A percentile compares a stretch with the other conserved stretches of the same genome.
phyloP scores from a whole-genome alignment of 345 rosid species.

The Litchi chinensis region DNA sequence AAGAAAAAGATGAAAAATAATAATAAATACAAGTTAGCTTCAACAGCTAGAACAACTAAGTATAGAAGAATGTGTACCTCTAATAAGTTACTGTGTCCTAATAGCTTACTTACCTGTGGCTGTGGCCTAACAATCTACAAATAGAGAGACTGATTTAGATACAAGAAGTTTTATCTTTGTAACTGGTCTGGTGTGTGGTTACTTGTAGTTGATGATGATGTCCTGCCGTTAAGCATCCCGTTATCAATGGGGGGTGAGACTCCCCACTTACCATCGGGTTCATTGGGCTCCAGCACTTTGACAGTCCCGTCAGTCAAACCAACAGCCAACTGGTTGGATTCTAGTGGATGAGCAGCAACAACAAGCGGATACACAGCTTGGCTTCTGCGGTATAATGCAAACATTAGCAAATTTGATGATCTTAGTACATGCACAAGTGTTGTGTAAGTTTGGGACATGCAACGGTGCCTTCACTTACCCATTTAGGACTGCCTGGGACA shows the following conservation, averaged over 20 bases:
- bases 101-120: conserved; percentile 20
- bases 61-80: conserved; percentile 37
- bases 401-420: not conserved
- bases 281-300: conserved; percentile 73
- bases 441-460: not conserved
- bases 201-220: conserved; percentile 78
- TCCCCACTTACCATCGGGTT: conserved; percentile 81
- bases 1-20: not conserved
- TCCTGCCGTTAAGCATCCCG: conserved; percentile 57
- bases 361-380: conserved; percentile 67
- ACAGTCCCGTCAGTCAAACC: conserved; percentile 75
- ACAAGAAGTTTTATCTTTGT: conserved; percentile 52
- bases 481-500: conserved; percentile 47
- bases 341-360: conserved; percentile 76
- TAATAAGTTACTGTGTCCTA: conserved; percentile 23
- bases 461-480: conserved; percentile 43
- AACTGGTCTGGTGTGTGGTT: conserved; percentile 74
- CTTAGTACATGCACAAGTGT: not conserved
- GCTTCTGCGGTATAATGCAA: conserved; percentile 40
- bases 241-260: conserved; percentile 57
- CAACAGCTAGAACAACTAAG: conserved; percentile 3
- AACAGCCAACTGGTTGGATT: conserved; percentile 72
- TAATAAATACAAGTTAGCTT: conserved; percentile 7
- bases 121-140: conserved; percentile 32
- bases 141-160: conserved; percentile 22